Evolutionary conservation across 495 filamentous ascomycete species (phyloP).

Genomic region (Melanomma pulvis-pyrius): DNA sequence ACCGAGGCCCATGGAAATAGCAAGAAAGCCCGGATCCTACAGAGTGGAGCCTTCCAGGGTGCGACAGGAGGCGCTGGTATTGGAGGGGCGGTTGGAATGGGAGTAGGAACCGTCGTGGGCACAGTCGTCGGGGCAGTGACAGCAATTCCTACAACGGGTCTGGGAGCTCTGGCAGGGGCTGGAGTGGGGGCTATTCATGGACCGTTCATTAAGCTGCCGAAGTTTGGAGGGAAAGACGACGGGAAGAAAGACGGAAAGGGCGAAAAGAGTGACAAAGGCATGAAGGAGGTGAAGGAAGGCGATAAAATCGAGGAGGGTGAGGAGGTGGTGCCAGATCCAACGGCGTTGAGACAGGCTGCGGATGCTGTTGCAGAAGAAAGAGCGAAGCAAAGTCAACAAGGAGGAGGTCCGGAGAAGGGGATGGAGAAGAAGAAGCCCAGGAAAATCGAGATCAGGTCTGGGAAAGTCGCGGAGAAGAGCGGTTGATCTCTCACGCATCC

Average conservation of each 20-base stretch:
- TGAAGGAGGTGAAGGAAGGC: not conserved
- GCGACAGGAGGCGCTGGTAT: constrained; percentile 25
- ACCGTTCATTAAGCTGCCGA: constrained; percentile 27
- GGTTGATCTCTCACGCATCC: not conserved
- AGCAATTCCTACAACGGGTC: constrained; percentile 21
- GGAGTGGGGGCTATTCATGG: constrained; percentile 28
- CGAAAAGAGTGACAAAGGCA: not conserved
- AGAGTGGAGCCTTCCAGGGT: constrained; percentile 31
- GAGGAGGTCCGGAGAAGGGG: not conserved
- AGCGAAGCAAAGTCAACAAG: constrained; percentile 1
- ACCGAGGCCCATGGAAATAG: constrained; percentile 27
- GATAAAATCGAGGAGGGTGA: constrained; percentile 7
- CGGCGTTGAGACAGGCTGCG: constrained; percentile 14
- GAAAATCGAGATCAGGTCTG: constrained; percentile 18
- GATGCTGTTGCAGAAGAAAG: constrained; percentile 9
- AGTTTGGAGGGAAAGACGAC: constrained; percentile 7
- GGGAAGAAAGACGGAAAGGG: not conserved
- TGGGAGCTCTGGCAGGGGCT: constrained; percentile 23
- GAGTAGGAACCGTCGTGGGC: constrained; percentile 27
- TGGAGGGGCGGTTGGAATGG: constrained; percentile 17
- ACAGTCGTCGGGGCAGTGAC: constrained; percentile 26
- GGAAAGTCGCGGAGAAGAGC: not conserved
- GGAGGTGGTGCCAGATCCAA: constrained; percentile 11
- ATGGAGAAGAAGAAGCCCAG: constrained; percentile 24
- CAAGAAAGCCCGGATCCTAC: constrained; percentile 32